A percentile compares a stretch with the other conserved stretches of the same genome.
Evolutionary conservation across 169 alveolate genomes (phyloP).

Genomic region (Theileria luwenshuni): DNA sequence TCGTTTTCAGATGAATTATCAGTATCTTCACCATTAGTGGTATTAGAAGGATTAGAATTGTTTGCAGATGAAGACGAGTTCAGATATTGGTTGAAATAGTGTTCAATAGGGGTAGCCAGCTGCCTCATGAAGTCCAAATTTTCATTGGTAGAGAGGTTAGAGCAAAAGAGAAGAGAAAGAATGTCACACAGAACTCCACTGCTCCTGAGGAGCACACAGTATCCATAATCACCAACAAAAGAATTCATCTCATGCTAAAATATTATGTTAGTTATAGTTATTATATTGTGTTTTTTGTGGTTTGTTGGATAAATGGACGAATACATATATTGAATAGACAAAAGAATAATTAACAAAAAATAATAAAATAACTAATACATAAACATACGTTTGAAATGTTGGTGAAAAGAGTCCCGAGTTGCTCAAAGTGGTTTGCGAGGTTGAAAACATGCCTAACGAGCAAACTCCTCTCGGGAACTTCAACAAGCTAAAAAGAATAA

Average conservation of each 20-base stretch:
- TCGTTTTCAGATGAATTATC: neutral
- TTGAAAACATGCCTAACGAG: constrained; percentile 30
- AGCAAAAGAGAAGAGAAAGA: constrained; percentile 39
- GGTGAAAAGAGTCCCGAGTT: constrained; percentile 42
- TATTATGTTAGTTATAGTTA: neutral
- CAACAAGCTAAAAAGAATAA: constrained; percentile 31
- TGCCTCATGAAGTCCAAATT: constrained; percentile 40
- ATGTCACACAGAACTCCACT: constrained; percentile 55
- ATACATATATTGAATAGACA: no score
- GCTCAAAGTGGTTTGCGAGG: constrained; percentile 61
- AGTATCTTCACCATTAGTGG: neutral
- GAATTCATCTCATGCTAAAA: constrained; percentile 16
- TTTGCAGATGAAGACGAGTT: neutral
- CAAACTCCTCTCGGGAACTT: constrained; percentile 46
- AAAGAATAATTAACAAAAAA: no score
- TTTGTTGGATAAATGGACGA: no score
- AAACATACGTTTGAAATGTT: constrained; percentile 42
- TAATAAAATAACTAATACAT: constrained; percentile 4
- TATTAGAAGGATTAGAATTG: neutral
- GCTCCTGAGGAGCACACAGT: constrained; percentile 61
- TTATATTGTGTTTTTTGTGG: neutral
- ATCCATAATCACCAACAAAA: constrained; percentile 18
- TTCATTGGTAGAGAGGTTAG: constrained; percentile 40
- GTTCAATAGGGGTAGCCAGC: constrained; percentile 33
- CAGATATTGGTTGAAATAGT: constrained; percentile 8